Percentiles rank a stretch among this genome's conserved stretches.
Conservation (phyloP, 2,329 filamentous ascomycete genomes). For the Hypoxylon sp. region DNA sequence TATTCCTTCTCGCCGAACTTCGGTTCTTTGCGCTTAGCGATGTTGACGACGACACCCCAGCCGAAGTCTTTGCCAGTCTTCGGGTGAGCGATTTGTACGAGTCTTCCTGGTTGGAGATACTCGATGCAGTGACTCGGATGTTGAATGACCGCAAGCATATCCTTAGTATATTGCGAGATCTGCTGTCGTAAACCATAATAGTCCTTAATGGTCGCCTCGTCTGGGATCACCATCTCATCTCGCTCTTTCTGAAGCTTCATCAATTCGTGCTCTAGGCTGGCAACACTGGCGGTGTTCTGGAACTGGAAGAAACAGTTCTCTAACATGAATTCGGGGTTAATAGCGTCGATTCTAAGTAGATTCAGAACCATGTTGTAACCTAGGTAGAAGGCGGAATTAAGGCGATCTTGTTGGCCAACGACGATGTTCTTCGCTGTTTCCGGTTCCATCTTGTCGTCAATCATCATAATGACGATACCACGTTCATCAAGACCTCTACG, state of each 20-base stretch:
- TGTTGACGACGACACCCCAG: constrained; percentile 91
- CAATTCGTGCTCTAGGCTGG: constrained; percentile 85
- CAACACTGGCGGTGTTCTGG: constrained; percentile 92
- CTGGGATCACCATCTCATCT: constrained; percentile 80
- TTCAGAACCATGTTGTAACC: constrained; percentile 99
- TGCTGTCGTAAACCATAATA: constrained; percentile 93
- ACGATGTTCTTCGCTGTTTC: constrained; percentile 95
- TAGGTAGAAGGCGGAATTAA: constrained; percentile 97
- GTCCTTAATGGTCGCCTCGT: constrained; percentile 91
- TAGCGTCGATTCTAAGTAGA: constrained; percentile 96
- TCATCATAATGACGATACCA: constrained; percentile 99
- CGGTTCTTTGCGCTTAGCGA: constrained; percentile 73
- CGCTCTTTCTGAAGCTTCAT: constrained; percentile 82
- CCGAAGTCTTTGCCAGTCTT: constrained; percentile 83
- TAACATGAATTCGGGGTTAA: constrained; percentile 99
- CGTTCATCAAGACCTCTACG: constrained; percentile 97
- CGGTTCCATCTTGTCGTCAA: constrained; percentile 95
- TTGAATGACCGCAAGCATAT: constrained; percentile 92
- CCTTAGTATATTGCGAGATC: constrained; percentile 84
- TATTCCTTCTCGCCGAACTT: constrained; percentile 79
- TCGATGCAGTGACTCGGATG: constrained; percentile 88
- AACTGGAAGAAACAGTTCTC: constrained; percentile 98
- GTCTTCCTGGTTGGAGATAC: constrained; percentile 88
- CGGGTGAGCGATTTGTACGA: constrained; percentile 86
- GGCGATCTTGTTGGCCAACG: constrained; percentile 93